These are phyloP conservation scores for Nemania bipapillata DNA, from an alignment of 2,329 filamentous ascomycete species.

Conservation along the genomic window DNA sequence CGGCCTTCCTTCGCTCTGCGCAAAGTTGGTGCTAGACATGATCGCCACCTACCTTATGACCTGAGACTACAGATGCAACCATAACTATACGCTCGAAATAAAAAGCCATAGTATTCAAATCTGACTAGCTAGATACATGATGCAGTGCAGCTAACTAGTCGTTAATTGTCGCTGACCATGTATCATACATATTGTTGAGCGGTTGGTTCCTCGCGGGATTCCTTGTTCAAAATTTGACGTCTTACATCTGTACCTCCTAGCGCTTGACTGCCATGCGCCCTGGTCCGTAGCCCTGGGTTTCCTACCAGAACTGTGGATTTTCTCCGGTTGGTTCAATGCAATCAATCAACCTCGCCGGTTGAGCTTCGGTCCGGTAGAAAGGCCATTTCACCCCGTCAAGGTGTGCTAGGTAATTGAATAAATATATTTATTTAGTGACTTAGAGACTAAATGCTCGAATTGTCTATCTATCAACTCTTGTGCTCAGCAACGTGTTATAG, in stretches of 20 bases:
- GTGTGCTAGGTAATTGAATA: not conserved
- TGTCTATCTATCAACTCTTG: not conserved
- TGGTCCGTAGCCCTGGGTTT: constrained; percentile 14
- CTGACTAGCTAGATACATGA: too few species aligned
- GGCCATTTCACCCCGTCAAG: not conserved
- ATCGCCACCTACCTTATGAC: not conserved
- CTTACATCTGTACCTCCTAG: not conserved
- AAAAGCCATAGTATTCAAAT: too few species aligned
- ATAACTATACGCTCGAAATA: not conserved
- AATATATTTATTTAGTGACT: not conserved
- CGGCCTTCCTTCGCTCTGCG: constrained; percentile 2
- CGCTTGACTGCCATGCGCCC: not conserved
- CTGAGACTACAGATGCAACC: not conserved
- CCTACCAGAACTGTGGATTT: constrained; percentile 28
- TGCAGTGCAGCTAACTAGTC: too few species aligned
- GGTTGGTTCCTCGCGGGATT: not conserved
- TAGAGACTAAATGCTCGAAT: not conserved
- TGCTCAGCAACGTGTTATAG: not conserved
- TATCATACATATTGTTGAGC: too few species aligned
- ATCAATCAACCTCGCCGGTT: not conserved
- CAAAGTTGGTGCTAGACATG: not conserved
- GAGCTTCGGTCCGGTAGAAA: not conserved
- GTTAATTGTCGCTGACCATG: not conserved
- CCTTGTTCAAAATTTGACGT: not conserved
- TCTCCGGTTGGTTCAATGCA: constrained; percentile 22